A percentile compares a stretch with the other conserved stretches of the same genome.
phyloP scores from a whole-genome alignment of 208 protist species.

The Kentomonas sorsogonicus region DNA sequence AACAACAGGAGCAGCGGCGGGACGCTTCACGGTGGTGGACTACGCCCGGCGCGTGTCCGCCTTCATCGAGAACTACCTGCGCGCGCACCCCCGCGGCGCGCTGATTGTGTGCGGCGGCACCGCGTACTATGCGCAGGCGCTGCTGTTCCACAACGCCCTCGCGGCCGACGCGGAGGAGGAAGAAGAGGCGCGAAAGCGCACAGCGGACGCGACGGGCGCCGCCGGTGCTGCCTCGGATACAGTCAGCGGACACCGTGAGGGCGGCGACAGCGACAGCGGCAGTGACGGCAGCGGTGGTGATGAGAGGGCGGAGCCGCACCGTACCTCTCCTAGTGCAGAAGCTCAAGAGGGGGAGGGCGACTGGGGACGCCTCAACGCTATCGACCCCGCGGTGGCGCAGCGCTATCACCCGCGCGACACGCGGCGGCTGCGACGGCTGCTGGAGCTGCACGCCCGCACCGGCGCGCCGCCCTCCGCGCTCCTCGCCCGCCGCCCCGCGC shows the following conservation, averaged over 20 bases:
- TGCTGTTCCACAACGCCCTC: slow-evolving; percentile 61
- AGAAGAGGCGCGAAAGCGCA: too few relatives aligned
- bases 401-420: slow-evolving; percentile 83
- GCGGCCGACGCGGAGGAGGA: too few relatives aligned
- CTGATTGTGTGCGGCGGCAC: slow-evolving; percentile 81
- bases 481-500: slow-evolving; percentile 16
- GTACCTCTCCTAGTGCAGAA: too few relatives aligned
- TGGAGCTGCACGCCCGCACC: slow-evolving; percentile 65
- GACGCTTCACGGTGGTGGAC: slow-evolving; percentile 41
- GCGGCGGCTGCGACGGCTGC: slow-evolving; percentile 62
- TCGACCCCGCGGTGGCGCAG: slow-evolving; percentile 63
- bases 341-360: too few relatives aligned
- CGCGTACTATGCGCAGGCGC: slow-evolving; percentile 65
- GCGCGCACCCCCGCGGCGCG: slow-evolving; percentile 24
- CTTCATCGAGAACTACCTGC: slow-evolving; percentile 53
- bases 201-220: too few relatives aligned
- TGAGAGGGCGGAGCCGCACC: too few relatives aligned
- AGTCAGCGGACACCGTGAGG: too few relatives aligned
- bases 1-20: neutral
- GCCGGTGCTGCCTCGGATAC: too few relatives aligned
- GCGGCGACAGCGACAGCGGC: too few relatives aligned
- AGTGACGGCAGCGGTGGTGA: too few relatives aligned
- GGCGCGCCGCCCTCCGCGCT: slow-evolving; percentile 51
- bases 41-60: slow-evolving; percentile 39
- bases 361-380: slow-evolving; percentile 49